These are phyloP conservation scores for Populus hybrid DNA, from an alignment of 441 rosid genomes.

Conservation along the genomic window DNA sequence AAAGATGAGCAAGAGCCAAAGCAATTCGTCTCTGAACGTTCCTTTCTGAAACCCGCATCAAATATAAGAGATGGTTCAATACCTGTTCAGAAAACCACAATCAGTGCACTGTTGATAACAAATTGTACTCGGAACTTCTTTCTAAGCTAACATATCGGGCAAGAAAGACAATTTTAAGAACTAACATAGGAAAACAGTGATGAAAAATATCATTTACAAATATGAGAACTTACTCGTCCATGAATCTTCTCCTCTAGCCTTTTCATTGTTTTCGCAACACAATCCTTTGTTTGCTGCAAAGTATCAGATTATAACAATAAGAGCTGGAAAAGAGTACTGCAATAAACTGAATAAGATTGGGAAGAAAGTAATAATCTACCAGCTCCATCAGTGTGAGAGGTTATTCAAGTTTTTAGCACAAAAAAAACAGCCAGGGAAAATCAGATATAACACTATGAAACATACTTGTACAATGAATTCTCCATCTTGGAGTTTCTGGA, in stretches of 20 bases:
- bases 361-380: not conserved
- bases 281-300: constrained; percentile 87
- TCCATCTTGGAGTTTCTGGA: constrained; percentile 88
- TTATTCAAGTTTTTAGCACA: not conserved
- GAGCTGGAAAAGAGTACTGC: not conserved
- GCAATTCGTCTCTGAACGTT: constrained; percentile 76
- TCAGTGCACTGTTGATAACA: not conserved
- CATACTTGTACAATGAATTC: constrained; percentile 89
- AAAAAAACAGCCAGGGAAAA: not conserved
- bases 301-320: constrained; percentile 1
- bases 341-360: not conserved
- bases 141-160: not conserved
- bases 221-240: constrained; percentile 67
- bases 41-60: constrained; percentile 77
- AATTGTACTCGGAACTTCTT: not conserved
- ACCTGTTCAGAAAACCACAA: constrained; percentile 49
- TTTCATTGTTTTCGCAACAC: constrained; percentile 86
- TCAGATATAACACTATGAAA: not conserved
- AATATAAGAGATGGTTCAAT: constrained; percentile 65
- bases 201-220: not conserved
- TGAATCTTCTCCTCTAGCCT: constrained; percentile 94
- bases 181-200: not conserved
- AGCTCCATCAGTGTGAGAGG: not conserved
- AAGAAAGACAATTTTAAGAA: constrained; percentile 3
- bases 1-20: constrained; percentile 91